Percentiles rank a stretch among this genome's conserved stretches.
These are phyloP conservation scores for Verbascum thapsus DNA, from an alignment of 257 asterid species.

Conservation along the genomic window DNA sequence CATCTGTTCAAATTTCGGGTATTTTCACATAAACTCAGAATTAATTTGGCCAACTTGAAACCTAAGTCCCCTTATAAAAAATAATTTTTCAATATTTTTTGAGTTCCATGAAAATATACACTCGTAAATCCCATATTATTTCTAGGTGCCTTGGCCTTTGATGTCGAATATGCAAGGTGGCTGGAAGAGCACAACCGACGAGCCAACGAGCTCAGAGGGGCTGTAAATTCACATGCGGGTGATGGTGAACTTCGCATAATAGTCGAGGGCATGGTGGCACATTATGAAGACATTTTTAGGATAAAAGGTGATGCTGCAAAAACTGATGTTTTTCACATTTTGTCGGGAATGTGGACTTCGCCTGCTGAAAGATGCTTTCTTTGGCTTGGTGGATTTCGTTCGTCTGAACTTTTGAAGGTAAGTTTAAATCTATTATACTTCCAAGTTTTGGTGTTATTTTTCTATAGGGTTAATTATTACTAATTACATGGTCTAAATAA, in stretches of 20 bases:
- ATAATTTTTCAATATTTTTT: constrained; percentile 7
- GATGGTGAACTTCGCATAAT: constrained; percentile 90
- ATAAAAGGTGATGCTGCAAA: constrained; percentile 86
- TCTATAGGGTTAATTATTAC: too few species aligned
- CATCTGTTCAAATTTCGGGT: background rate
- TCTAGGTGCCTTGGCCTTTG: constrained; percentile 84
- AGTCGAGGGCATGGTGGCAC: constrained; percentile 71
- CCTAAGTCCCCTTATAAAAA: background rate
- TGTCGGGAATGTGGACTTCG: constrained; percentile 95
- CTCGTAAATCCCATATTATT: constrained; percentile 23
- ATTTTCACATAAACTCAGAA: background rate
- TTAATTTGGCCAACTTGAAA: background rate
- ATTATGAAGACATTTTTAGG: constrained; percentile 74
- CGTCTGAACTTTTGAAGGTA: constrained; percentile 83
- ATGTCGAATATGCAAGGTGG: constrained; percentile 88
- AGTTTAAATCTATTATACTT: constrained; percentile 18
- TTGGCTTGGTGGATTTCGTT: constrained; percentile 96
- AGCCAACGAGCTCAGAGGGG: constrained; percentile 79
- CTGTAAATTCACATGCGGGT: constrained; percentile 86
- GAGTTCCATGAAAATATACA: constrained; percentile 26
- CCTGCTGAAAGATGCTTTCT: constrained; percentile 95
- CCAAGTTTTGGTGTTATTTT: background rate
- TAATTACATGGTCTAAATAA: too few species aligned
- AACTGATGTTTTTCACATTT: constrained; percentile 79
- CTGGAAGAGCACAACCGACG: constrained; percentile 82